These are phyloP conservation scores for Adansonia rubrostipa DNA, from an alignment of 441 rosid genomes.

Conservation along the genomic window DNA sequence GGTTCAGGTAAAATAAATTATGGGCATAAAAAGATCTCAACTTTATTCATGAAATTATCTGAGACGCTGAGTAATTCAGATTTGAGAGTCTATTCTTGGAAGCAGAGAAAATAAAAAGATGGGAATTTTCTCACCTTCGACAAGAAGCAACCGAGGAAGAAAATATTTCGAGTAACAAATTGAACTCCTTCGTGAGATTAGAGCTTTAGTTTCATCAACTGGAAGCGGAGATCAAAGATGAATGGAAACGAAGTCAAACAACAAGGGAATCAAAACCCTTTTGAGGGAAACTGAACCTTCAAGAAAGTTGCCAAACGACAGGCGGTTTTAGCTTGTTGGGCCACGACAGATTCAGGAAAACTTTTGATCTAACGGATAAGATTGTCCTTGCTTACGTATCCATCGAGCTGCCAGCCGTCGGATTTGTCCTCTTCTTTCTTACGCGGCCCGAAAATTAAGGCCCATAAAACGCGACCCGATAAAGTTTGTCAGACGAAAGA, in stretches of 20 bases:
- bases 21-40: not conserved
- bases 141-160: not conserved
- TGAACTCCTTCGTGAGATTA: not conserved
- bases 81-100: not conserved
- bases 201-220: not conserved
- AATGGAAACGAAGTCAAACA: not conserved
- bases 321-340: not conserved
- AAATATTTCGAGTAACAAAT: not conserved
- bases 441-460: slow-evolving; percentile 12
- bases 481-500: slow-evolving; percentile 1
- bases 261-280: not conserved
- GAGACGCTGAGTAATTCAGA: not conserved
- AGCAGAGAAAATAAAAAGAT: not conserved
- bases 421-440: not conserved
- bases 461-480: slow-evolving; percentile 31
- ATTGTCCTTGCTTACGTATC: slow-evolving; percentile 1
- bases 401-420: slow-evolving; percentile 19
- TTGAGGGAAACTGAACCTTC: not conserved
- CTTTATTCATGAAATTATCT: not conserved
- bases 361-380: slow-evolving; percentile 30
- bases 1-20: not conserved
- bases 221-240: slow-evolving; percentile 17
- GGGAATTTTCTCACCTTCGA: slow-evolving; percentile 15
- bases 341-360: not conserved
- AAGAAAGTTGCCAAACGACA: not conserved